Evolutionary conservation across 2,329 filamentous ascomycete species (phyloP).

Genomic region (Xylariaceae sp.): DNA sequence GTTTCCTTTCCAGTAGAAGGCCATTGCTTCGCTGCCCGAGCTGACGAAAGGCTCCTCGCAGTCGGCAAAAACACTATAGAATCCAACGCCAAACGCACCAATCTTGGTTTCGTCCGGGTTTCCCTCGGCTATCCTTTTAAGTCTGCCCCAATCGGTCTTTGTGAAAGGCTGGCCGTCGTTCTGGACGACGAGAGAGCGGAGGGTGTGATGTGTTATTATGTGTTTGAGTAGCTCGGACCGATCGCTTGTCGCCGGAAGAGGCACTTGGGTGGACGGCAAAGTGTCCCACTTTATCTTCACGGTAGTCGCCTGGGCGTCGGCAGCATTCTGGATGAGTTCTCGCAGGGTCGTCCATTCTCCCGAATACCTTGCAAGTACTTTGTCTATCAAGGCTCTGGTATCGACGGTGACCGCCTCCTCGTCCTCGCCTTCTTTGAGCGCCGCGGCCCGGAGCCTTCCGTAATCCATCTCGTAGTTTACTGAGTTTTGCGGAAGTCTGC

Average conservation of each 20-base stretch:
- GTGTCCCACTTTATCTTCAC: conserved; percentile 93
- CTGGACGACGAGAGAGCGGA: conserved; percentile 80
- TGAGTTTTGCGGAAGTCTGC: background rate
- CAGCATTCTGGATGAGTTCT: conserved; percentile 97
- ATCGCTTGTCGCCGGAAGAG: conserved; percentile 60
- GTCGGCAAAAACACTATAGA: conserved; percentile 97
- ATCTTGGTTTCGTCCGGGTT: conserved; percentile 99
- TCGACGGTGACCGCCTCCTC: conserved; percentile 98
- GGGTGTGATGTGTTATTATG: conserved; percentile 74
- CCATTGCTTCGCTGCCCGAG: conserved; percentile 88
- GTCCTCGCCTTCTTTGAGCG: conserved; percentile 77
- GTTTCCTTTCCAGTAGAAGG: conserved; percentile 99
- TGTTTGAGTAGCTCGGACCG: conserved; percentile 74
- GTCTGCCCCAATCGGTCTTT: conserved; percentile 82
- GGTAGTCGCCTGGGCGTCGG: conserved; percentile 84
- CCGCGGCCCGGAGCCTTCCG: conserved; percentile 74
- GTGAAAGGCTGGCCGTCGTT: conserved; percentile 89
- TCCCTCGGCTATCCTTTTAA: conserved; percentile 97
- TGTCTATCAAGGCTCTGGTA: conserved; percentile 93
- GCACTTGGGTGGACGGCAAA: conserved; percentile 70
- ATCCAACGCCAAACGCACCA: conserved; percentile 94
- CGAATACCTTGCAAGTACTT: conserved; percentile 91
- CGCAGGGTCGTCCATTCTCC: conserved; percentile 88
- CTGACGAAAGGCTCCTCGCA: conserved; percentile 97
- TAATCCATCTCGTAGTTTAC: conserved; percentile 55